Percentiles rank a stretch among this genome's conserved stretches.
These are phyloP conservation scores for Musa itinerans DNA, from an alignment of 176 grass and related monocot genomes.

Conservation along the genomic window DNA sequence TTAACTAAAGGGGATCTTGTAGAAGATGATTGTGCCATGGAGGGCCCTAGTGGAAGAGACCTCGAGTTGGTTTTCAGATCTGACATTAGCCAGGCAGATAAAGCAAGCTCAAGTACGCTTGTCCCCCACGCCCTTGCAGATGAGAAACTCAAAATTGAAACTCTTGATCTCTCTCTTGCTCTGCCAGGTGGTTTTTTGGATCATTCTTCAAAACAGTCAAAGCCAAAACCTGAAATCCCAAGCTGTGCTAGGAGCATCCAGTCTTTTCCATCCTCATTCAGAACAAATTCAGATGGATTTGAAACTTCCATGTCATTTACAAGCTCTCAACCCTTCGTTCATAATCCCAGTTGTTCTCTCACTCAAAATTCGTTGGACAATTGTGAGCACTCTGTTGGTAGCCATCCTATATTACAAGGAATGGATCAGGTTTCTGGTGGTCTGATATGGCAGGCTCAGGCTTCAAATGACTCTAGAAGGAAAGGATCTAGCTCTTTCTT, in stretches of 20 bases:
- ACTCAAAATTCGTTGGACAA: conserved; percentile 68
- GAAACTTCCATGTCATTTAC: conserved; percentile 46
- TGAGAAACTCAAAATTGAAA: conserved; percentile 42
- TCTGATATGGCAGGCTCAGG: conserved; percentile 40
- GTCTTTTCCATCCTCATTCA: conserved; percentile 42
- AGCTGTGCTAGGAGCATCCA: conserved; percentile 32
- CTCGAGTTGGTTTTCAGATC: conserved; percentile 44
- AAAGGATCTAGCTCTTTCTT: conserved; percentile 29
- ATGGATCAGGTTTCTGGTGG: conserved; percentile 42
- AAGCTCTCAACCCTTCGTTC: conserved; percentile 43
- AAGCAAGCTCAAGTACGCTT: conserved; percentile 17
- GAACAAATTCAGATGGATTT: conserved; percentile 43
- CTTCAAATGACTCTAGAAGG: conserved; percentile 36
- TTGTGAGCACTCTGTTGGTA: conserved; percentile 59
- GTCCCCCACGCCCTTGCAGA: conserved; percentile 24
- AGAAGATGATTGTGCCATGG: conserved; percentile 7
- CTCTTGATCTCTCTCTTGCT: conserved; percentile 78
- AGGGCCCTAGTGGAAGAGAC: conserved; percentile 31
- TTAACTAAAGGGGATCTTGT: conserved; percentile 22
- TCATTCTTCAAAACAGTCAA: conserved; percentile 27
- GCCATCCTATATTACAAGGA: conserved; percentile 51
- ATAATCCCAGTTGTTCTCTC: conserved; percentile 64
- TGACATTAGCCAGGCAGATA: conserved; percentile 26
- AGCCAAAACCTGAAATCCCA: conserved; percentile 31
- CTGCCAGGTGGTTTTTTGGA: conserved; percentile 51